Conservation (phyloP, 2,329 filamentous ascomycete species). For the Neocucurbitaria cava region DNA sequence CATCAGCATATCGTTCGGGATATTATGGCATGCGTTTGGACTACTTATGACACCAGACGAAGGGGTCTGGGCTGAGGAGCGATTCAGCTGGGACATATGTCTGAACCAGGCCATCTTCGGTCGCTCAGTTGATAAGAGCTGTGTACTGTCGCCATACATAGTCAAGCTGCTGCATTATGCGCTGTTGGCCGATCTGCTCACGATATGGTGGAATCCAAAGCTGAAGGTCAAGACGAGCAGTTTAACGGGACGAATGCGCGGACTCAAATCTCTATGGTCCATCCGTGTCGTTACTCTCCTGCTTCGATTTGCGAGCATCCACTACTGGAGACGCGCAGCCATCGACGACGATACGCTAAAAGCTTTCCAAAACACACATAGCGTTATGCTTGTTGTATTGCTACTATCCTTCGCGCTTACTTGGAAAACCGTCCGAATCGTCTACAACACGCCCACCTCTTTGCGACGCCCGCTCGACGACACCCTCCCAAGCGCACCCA, state of each 20-base stretch:
- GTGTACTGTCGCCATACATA: constrained; percentile 33
- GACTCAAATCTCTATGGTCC: constrained; percentile 70
- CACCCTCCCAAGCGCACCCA: constrained; percentile 29
- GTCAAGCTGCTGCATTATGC: constrained; percentile 36
- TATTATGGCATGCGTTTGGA: constrained; percentile 46
- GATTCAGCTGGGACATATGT: constrained; percentile 27
- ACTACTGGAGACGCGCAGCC: constrained; percentile 33
- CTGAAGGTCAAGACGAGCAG: constrained; percentile 68
- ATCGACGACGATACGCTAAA: constrained; percentile 29
- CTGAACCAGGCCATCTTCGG: constrained; percentile 25
- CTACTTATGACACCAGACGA: constrained; percentile 24
- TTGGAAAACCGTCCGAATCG: constrained; percentile 65
- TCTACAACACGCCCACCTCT: constrained; percentile 51
- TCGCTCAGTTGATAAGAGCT: constrained; percentile 29
- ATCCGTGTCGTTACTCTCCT: constrained; percentile 68
- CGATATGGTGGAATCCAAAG: constrained; percentile 73
- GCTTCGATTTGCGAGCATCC: constrained; percentile 57
- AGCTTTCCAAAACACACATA: constrained; percentile 60
- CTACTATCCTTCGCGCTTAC: constrained; percentile 32
- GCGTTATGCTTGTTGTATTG: constrained; percentile 56
- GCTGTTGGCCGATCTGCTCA: constrained; percentile 58
- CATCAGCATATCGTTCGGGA: constrained; percentile 43
- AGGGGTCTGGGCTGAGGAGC: constrained; percentile 2
- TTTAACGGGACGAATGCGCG: constrained; percentile 60
- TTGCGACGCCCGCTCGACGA: constrained; percentile 35